Percentiles rank a stretch among this genome's conserved stretches.
Evolutionary conservation across 2,329 filamentous ascomycete genomes (phyloP).

Genomic region (Fusarium sp.): DNA sequence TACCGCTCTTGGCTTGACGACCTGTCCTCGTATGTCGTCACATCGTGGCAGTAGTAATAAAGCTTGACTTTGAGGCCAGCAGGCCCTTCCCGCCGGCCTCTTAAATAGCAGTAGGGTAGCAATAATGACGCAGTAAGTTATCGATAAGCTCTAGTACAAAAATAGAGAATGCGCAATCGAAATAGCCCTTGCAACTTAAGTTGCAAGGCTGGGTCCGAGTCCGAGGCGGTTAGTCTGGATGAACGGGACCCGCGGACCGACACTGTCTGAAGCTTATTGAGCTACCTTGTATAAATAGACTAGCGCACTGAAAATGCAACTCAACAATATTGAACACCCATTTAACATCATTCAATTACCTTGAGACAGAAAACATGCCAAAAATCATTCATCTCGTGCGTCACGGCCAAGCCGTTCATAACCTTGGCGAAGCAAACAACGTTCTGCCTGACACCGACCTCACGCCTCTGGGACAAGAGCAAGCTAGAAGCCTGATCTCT

Average conservation of each 20-base stretch:
- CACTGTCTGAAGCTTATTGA: rapidly evolving
- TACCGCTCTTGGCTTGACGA: not conserved
- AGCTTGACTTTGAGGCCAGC: not conserved
- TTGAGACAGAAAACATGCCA: not conserved
- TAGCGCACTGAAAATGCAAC: rapidly evolving
- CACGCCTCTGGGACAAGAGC: not conserved
- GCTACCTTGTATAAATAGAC: not conserved
- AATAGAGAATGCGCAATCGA: rapidly evolving
- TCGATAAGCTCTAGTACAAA: rapidly evolving
- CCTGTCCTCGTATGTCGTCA: not conserved
- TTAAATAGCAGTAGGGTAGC: not conserved
- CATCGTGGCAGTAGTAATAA: rapidly evolving
- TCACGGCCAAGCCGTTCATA: not conserved
- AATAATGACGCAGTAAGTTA: not conserved
- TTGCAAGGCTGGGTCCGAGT: not conserved
- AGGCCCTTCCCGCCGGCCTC: not conserved
- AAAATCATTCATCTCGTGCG: not conserved
- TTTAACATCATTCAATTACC: rapidly evolving
- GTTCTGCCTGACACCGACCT: not conserved
- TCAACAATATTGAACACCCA: too few species aligned
- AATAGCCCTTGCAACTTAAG: too few species aligned
- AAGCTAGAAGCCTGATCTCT: not conserved
- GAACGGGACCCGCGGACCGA: not conserved
- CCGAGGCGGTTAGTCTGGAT: not conserved
- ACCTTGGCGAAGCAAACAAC: not conserved